Percentiles rank a stretch among this genome's conserved stretches.
Evolutionary conservation across 306 rosid genomes (phyloP).

Genomic region (Acacia crassicarpa): DNA sequence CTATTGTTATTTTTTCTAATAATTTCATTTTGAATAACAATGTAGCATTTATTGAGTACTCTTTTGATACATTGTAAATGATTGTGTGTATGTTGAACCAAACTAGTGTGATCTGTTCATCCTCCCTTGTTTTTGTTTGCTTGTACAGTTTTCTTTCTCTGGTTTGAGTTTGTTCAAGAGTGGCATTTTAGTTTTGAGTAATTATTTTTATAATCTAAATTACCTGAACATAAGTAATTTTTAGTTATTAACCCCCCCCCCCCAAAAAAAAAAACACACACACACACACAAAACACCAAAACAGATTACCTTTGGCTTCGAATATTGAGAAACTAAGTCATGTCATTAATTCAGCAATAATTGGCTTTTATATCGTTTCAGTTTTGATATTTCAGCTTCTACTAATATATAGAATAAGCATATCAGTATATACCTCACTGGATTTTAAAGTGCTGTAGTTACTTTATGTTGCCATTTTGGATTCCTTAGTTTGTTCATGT

Average conservation of each 20-base stretch:
- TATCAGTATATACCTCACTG: background rate
- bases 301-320: background rate
- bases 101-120: slow-evolving; percentile 12
- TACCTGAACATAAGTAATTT: background rate
- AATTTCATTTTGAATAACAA: background rate
- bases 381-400: background rate
- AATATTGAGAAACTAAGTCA: background rate
- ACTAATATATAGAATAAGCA: background rate
- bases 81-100: slow-evolving; percentile 7
- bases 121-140: background rate
- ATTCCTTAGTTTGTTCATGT: background rate
- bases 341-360: background rate
- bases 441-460: background rate
- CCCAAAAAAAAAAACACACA: no score
- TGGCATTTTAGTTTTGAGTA: background rate
- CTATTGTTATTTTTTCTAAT: slow-evolving; percentile 9
- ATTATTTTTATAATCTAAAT: background rate
- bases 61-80: slow-evolving; percentile 10
- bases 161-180: background rate
- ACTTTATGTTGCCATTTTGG: background rate
- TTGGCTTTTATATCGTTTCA: background rate
- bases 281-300: no score
- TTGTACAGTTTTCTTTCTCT: background rate
- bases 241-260: background rate
- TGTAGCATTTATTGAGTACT: slow-evolving; percentile 9